These are phyloP conservation scores for Lepidium aucheri DNA, from an alignment of 345 rosid genomes.

Conservation along the genomic window DNA sequence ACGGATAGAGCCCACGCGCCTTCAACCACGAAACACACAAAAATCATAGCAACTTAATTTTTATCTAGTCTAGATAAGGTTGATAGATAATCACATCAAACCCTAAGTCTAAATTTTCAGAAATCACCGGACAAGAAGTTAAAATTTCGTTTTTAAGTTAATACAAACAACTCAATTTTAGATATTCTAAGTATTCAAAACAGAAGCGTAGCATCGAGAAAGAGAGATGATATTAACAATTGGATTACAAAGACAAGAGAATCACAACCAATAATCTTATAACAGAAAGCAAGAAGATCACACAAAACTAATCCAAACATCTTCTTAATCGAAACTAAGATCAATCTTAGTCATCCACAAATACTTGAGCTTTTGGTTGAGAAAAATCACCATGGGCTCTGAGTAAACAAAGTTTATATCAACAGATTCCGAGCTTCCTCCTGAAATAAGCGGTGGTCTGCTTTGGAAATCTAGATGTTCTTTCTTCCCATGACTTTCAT, in stretches of 20 bases:
- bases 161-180: neutral
- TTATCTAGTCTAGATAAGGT: neutral
- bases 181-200: neutral
- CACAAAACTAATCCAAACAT: neutral
- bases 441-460: constrained; percentile 39
- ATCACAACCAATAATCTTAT: neutral
- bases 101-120: neutral
- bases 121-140: neutral
- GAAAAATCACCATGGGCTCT: constrained; percentile 49
- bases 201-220: neutral
- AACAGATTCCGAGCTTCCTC: constrained; percentile 41
- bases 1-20: constrained; percentile 76
- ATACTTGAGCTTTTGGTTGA: neutral
- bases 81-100: neutral
- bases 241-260: neutral
- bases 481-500: constrained; percentile 58
- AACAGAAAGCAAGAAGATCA: neutral
- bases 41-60: neutral
- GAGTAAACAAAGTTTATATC: constrained; percentile 45
- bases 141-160: neutral
- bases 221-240: neutral
- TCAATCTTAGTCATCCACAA: constrained; percentile 3
- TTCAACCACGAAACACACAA: constrained; percentile 31
- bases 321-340: neutral
- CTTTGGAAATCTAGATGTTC: constrained; percentile 43